phyloP scores from a whole-genome alignment of 768 basidiomycete species.

The Leccinum broughii region DNA sequence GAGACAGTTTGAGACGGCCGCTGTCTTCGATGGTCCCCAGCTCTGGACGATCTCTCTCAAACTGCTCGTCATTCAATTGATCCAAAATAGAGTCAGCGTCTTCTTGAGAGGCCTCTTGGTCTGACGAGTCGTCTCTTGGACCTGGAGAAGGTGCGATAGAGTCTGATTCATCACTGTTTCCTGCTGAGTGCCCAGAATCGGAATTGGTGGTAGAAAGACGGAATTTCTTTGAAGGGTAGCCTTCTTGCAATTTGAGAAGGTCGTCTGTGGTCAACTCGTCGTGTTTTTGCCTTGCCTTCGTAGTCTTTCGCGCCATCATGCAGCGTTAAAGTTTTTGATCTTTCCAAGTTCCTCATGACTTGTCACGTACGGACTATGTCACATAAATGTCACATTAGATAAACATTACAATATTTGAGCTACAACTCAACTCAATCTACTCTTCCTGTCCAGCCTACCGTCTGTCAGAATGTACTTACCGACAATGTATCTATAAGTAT shows the following conservation, averaged over 20 bases:
- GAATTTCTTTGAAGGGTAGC: constrained; percentile 39
- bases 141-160: constrained; percentile 7
- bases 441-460: not conserved
- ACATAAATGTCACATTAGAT: not conserved
- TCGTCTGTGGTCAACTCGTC: constrained; percentile 44
- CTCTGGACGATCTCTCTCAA: not conserved
- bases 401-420: not conserved
- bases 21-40: constrained; percentile 11
- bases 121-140: constrained; percentile 13
- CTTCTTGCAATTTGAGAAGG: constrained; percentile 47
- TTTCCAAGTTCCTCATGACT: no score
- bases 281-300: constrained; percentile 20
- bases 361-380: constrained; percentile 4
- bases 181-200: not conserved
- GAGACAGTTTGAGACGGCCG: constrained; percentile 24
- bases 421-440: not conserved
- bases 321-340: not conserved
- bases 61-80: not conserved
- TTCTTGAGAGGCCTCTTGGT: constrained; percentile 22
- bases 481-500: not conserved
- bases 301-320: not conserved
- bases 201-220: constrained; percentile 9
- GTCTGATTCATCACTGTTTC: not conserved
- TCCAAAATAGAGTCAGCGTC: constrained; percentile 12
- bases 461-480: not conserved